Evolutionary conservation across 2,329 filamentous ascomycete genomes (phyloP).

Genomic region (Pseudogymnoascus sp.): DNA sequence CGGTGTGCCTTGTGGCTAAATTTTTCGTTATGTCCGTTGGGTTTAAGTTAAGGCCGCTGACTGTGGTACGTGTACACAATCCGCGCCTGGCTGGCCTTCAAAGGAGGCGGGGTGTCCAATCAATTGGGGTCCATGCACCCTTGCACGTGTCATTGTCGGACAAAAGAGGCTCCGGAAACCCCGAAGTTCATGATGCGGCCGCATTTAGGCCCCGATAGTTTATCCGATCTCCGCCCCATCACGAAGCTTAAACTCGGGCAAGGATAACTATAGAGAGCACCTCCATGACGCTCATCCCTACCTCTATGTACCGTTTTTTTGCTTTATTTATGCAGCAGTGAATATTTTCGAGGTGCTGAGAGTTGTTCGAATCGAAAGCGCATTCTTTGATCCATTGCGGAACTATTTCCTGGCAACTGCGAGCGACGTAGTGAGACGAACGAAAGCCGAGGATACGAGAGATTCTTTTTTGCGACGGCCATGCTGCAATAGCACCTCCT

Average conservation of each 20-base stretch:
- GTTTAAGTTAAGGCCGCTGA: slow-evolving; percentile 5
- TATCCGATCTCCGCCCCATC: not conserved
- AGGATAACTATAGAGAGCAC: not conserved
- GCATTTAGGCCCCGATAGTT: not conserved
- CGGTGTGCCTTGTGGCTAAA: not conserved
- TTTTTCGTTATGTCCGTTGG: slow-evolving; percentile 7
- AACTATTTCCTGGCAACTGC: not conserved
- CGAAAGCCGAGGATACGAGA: not conserved
- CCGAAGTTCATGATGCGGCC: not conserved
- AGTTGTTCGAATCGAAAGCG: not conserved
- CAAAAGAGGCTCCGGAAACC: not conserved
- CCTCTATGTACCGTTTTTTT: not conserved
- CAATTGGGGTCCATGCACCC: slow-evolving; percentile 3
- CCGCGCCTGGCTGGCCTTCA: not conserved
- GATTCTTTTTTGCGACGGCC: not conserved
- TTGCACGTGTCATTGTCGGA: not conserved
- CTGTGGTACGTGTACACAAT: not conserved
- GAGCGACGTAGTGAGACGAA: not conserved
- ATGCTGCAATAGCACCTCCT: not conserved
- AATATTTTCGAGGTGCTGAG: not conserved
- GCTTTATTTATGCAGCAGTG: not conserved
- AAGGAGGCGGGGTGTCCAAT: slow-evolving; percentile 4
- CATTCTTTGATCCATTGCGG: not conserved
- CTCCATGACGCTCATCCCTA: not conserved
- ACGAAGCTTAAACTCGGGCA: slow-evolving; percentile 2